phyloP scores from a whole-genome alignment of 2,329 filamentous ascomycete genomes.

The Chlorencoelia australis region DNA sequence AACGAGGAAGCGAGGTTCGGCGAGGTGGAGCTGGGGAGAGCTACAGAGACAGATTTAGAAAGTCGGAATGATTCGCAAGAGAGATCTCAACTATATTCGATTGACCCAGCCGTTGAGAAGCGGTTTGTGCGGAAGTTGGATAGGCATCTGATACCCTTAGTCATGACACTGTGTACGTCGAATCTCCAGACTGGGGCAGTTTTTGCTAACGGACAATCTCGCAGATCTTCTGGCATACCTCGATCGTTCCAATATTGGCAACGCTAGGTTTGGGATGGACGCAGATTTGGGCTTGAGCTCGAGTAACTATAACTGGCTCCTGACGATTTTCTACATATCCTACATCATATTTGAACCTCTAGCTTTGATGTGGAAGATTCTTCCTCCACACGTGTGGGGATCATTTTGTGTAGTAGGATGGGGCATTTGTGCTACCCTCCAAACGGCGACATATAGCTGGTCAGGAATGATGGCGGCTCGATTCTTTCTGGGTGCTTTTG shows the following conservation, averaged over 20 bases:
- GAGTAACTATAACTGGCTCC: constrained; percentile 30
- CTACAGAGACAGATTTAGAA: too few species aligned
- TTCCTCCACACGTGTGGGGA: constrained; percentile 31
- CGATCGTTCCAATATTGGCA: constrained; percentile 41
- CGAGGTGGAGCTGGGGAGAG: too few species aligned
- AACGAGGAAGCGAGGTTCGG: too few species aligned
- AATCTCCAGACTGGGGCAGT: too few species aligned
- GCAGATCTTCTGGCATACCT: constrained; percentile 37
- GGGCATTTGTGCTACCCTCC: constrained; percentile 35
- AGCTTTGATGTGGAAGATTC: constrained; percentile 30
- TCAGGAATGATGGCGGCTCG: constrained; percentile 27
- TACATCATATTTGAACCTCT: constrained; percentile 33
- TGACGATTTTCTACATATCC: constrained; percentile 31
- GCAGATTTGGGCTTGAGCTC: constrained; percentile 38
- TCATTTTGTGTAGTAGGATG: constrained; percentile 30
- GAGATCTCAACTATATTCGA: background rate
- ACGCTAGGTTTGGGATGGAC: too few species aligned
- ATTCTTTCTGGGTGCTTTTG: constrained; percentile 31
- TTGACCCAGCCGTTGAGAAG: constrained; percentile 30
- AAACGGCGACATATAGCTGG: constrained; percentile 28
- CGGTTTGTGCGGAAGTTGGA: constrained; percentile 48
- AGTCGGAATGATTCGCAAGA: too few species aligned
- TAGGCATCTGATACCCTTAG: constrained; percentile 39
- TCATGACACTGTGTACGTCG: constrained; percentile 13
- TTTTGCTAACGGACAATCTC: background rate